Base-by-base conservation (phyloP, 148 eudicot genomes). In the Chenopodium album region DNA sequence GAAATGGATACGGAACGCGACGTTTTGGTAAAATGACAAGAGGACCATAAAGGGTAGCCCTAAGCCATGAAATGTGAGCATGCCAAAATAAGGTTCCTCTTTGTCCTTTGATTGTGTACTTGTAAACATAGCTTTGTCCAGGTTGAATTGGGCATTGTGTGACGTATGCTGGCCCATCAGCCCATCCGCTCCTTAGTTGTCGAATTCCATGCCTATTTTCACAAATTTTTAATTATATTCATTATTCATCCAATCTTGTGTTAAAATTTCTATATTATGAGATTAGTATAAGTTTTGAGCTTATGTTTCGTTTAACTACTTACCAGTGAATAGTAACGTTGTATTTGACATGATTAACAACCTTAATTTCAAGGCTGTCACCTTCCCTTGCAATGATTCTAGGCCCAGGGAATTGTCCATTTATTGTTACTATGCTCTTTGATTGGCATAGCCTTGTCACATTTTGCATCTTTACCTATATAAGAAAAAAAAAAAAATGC, bases 141-240 rank as follows among this genome's bases (percentile, higher is more conserved):
- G 72, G n/a, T 77, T 80, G 86, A 62, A 84, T 84, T 0, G 86
- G 86, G 44, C 86, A 84, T 80, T 84, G 86, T 80, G 86, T 80
- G 4, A 84, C 44, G 48, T 83, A 83, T 1, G 85, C 85, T 5
- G 85, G 85, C 4, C 85, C 85, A 37, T 84, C 85, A 7, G 82
- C 79, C 85, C 85, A 84, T 84, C 76, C 82, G n/a, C 82, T 79
- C 22, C 65, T 78, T 10, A 82, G 23, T 9, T 82, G 85, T 62
- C 81, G 29, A 16, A 82, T 28, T 10, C 85, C 85, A 70, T 82
- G 85, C 85, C 85, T 78, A 9, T 71, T 14, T 41, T 29, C 70
- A 60, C 2, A 79, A 60, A 62, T 14, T 17, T 56, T 41, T 13
- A 16, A 14, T 3, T 3, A 59, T 4, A 56, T 56, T 41, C 8